Percentiles rank a stretch among this genome's conserved stretches.
phyloP scores from a whole-genome alignment of 306 rosid species.

The Hippophae rhamnoides region DNA sequence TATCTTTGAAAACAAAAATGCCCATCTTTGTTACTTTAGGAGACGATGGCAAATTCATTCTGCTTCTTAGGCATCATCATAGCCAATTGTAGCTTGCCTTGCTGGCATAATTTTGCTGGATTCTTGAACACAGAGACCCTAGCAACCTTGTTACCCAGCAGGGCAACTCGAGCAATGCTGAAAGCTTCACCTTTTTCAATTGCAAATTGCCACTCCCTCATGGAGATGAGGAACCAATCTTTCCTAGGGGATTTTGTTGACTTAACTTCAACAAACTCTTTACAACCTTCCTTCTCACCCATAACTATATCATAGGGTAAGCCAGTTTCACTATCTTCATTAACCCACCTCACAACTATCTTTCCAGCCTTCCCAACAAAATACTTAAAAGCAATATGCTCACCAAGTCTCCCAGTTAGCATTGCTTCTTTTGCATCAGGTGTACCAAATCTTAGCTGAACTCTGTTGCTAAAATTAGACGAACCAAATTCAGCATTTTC shows the following conservation, averaged over 20 bases:
- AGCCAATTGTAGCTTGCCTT: constrained; percentile 56
- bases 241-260: constrained; percentile 62
- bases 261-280: constrained; percentile 74
- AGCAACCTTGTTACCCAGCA: constrained; percentile 37
- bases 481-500: constrained; percentile 12
- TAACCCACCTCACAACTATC: constrained; percentile 59
- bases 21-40: constrained; percentile 20
- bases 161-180: constrained; percentile 61
- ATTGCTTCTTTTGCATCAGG: constrained; percentile 36
- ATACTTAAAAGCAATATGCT: constrained; percentile 56
- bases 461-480: constrained; percentile 25
- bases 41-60: constrained; percentile 26
- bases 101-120: constrained; percentile 56
- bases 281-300: constrained; percentile 24
- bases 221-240: constrained; percentile 76
- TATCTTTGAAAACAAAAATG: too few species aligned
- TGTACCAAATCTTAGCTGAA: constrained; percentile 42
- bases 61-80: constrained; percentile 52
- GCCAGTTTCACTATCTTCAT: constrained; percentile 59
- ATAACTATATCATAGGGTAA: constrained; percentile 59
- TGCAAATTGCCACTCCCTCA: constrained; percentile 78
- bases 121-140: constrained; percentile 49
- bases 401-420: constrained; percentile 64
- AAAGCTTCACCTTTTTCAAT: constrained; percentile 54
- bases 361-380: constrained; percentile 35